These are phyloP conservation scores for Russula brevipes DNA, from an alignment of 768 basidiomycete species.

Conservation along the genomic window DNA sequence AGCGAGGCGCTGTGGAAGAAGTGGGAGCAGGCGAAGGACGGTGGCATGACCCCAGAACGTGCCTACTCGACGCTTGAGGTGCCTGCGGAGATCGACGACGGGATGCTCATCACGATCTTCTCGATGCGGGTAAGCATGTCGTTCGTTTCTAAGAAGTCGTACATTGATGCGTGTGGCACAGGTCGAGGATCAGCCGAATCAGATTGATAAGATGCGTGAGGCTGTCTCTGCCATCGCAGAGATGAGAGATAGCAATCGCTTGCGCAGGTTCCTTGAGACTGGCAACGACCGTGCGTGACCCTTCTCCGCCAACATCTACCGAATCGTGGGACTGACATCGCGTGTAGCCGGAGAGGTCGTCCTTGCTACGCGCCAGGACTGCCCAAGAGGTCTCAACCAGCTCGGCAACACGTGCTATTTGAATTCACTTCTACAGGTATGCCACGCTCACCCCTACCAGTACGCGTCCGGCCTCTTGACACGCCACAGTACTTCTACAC, in stretches of 20 bases:
- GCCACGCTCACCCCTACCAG: slow-evolving; percentile 7
- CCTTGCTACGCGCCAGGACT: slow-evolving; percentile 50
- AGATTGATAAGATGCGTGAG: slow-evolving; percentile 64
- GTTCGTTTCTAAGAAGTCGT: slow-evolving; percentile 24
- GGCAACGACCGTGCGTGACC: slow-evolving; percentile 68
- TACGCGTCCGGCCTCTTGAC: background rate
- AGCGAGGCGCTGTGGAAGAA: slow-evolving; percentile 44
- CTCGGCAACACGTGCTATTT: slow-evolving; percentile 86
- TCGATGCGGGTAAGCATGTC: slow-evolving; percentile 52
- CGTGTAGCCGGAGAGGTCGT: slow-evolving; percentile 59
- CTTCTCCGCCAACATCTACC: background rate
- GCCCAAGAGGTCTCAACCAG: slow-evolving; percentile 84
- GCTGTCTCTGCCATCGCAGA: slow-evolving; percentile 73
- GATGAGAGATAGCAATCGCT: slow-evolving; percentile 61
- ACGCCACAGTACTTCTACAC: slow-evolving; percentile 82
- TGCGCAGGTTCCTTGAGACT: slow-evolving; percentile 58
- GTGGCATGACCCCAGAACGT: slow-evolving; percentile 58
- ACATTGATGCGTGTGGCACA: slow-evolving; percentile 30
- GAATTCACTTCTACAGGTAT: slow-evolving; percentile 71
- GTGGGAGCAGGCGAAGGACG: slow-evolving; percentile 52
- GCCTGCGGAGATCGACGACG: slow-evolving; percentile 65
- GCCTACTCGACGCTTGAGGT: slow-evolving; percentile 72
- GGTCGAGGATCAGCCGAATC: slow-evolving; percentile 68
- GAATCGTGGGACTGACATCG: background rate
- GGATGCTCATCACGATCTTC: slow-evolving; percentile 71